These are phyloP conservation scores for Zanthoxylum bungeanum DNA, from an alignment of 345 rosid genomes.

Conservation along the genomic window DNA sequence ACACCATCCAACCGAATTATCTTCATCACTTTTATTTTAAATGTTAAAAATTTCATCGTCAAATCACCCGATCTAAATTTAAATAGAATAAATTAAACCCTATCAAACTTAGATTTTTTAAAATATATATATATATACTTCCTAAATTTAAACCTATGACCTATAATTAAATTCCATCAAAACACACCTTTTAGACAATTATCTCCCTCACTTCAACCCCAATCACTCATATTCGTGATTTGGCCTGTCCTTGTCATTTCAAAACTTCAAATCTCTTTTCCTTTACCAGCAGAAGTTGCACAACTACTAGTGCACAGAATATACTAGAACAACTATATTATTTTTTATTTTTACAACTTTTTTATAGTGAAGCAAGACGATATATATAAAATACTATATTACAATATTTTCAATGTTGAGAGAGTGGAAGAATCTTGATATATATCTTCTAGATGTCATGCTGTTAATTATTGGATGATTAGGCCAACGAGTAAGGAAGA, in stretches of 20 bases:
- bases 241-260: not conserved
- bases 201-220: not conserved
- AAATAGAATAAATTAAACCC: too few relatives aligned
- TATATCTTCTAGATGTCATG: not conserved
- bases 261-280: not conserved
- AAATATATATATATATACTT: too few relatives aligned
- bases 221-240: not conserved
- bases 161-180: too few relatives aligned
- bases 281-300: not conserved
- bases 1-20: conserved; percentile 12
- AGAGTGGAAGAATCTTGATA: not conserved
- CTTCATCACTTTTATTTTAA: too few relatives aligned
- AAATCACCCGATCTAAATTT: too few relatives aligned
- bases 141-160: too few relatives aligned
- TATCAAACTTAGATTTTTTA: too few relatives aligned
- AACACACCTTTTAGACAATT: too few relatives aligned
- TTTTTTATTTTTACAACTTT: not conserved
- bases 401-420: not conserved
- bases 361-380: not conserved
- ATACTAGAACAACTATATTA: not conserved
- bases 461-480: not conserved
- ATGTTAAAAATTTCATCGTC: too few relatives aligned
- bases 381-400: too few relatives aligned
- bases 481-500: too few relatives aligned
- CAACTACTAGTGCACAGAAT: not conserved